Base-by-base conservation (phyloP, 2,329 filamentous ascomycete species). In the Fusarium coffeatum region DNA sequence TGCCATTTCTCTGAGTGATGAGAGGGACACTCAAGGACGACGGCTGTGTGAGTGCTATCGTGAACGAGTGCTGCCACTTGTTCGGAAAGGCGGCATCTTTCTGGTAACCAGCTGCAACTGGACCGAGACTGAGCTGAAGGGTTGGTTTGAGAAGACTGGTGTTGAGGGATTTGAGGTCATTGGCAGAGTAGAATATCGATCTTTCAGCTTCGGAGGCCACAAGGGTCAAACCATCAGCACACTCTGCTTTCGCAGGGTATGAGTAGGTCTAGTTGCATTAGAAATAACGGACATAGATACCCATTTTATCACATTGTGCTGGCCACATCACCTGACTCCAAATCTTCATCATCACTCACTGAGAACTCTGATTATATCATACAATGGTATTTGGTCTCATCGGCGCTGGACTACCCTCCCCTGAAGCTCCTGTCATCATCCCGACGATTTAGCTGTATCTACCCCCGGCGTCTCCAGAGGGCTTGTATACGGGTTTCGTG, bases 51-150 rank as follows among this genome's bases (percentile, higher is more conserved):
- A 97, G 78, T 85, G 86, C 6, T 99, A 99, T 81, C 87, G 88
- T 49, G 85, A 86, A 48, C 88, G 89, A 55, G 90, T 95, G 32
- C 83, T 90, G 66, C 81, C 80, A 28, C 84, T 98, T 68, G 86
- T 98, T 54, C 89, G 88, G 73, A 82, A 81, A 2, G 91, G 90
- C 3, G 93, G 93, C 0, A 84, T 93, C 25, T 87, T 98, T 73
- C 80, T 98, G 64, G 88, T 99, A 56, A 98, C 96, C 57, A 98
- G 94, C 80, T 99, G 96, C 79, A 99, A 99, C 81, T 99, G 96
- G 96, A 98, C 95, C 2, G 94, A 96, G 82, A 87, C 89, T 42
- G 96, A 99, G 83, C 81, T 99, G 74, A 84, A 86, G 64, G 82
- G 81, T 18, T 98, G 95, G 94, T 96, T 98, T 77, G 89, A 86